A percentile compares a stretch with the other conserved stretches of the same genome.
These are phyloP conservation scores for Lodderomyces parapsilosis DNA, from an alignment of 1,139 yeast genomes.

Conservation along the genomic window DNA sequence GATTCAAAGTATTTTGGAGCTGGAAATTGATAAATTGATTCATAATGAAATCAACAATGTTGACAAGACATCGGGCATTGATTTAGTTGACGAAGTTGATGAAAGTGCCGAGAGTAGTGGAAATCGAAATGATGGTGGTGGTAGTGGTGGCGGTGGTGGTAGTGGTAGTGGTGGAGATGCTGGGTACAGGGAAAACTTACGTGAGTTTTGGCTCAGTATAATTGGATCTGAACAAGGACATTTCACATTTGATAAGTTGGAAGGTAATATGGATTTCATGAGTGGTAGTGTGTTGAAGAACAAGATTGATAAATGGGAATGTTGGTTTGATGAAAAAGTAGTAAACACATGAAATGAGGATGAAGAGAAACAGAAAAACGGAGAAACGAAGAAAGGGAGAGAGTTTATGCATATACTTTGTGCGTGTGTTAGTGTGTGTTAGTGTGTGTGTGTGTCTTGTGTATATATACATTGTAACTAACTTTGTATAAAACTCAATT, in stretches of 20 bases:
- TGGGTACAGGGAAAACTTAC: slow-evolving; percentile 18
- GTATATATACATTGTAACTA: background rate
- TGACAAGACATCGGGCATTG: slow-evolving; percentile 35
- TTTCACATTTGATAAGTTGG: slow-evolving; percentile 65
- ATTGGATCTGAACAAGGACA: slow-evolving; percentile 37
- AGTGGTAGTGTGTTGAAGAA: slow-evolving; percentile 68
- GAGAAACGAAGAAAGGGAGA: background rate
- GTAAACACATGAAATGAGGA: slow-evolving; percentile 40
- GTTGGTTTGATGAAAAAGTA: slow-evolving; percentile 77
- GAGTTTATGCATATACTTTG: too few species aligned
- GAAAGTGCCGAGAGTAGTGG: slow-evolving; percentile 23
- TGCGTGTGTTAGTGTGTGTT: too few species aligned
- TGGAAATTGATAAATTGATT: slow-evolving; percentile 61
- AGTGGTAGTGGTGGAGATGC: slow-evolving; percentile 25
- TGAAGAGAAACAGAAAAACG: too few species aligned
- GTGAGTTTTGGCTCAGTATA: slow-evolving; percentile 46
- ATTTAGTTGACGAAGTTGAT: slow-evolving; percentile 27
- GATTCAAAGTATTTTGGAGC: slow-evolving; percentile 57
- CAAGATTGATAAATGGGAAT: slow-evolving; percentile 59
- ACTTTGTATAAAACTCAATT: too few species aligned
- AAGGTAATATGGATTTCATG: slow-evolving; percentile 68
- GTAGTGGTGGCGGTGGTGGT: slow-evolving; percentile 25
- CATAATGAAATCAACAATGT: slow-evolving; percentile 35
- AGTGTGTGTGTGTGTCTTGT: too few species aligned
- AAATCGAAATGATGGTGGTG: slow-evolving; percentile 20